Evolutionary conservation across 2,329 filamentous ascomycete genomes (phyloP).

Genomic region (Cercospora sojina): DNA sequence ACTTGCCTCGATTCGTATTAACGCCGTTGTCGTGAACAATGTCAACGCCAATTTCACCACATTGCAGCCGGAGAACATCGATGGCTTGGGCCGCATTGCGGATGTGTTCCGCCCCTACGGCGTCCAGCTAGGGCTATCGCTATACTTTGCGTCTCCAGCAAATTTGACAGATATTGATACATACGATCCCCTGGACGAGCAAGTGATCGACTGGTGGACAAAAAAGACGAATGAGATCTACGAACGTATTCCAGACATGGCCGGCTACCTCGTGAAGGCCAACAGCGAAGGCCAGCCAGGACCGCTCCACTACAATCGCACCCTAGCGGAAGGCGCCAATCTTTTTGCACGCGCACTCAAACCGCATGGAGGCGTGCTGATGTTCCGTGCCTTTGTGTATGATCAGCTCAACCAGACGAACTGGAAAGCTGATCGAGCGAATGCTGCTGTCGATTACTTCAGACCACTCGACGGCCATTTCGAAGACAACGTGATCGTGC

Average conservation of each 20-base stretch:
- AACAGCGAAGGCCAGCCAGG: slow-evolving; percentile 72
- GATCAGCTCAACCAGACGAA: slow-evolving; percentile 58
- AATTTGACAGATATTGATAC: slow-evolving; percentile 57
- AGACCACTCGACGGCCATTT: slow-evolving; percentile 63
- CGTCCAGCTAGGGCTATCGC: slow-evolving; percentile 62
- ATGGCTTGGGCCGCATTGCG: slow-evolving; percentile 62
- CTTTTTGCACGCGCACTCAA: slow-evolving; percentile 62
- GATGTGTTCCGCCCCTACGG: slow-evolving; percentile 67
- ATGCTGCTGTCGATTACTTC: slow-evolving; percentile 68
- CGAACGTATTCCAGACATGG: slow-evolving; percentile 62
- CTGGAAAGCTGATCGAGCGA: slow-evolving; percentile 68
- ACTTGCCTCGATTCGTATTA: slow-evolving; percentile 64
- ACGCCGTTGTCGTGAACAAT: slow-evolving; percentile 68
- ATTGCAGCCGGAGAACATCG: slow-evolving; percentile 57
- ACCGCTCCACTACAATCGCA: slow-evolving; percentile 67
- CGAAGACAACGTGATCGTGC: slow-evolving; percentile 68
- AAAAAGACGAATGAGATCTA: slow-evolving; percentile 62
- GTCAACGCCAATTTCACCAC: slow-evolving; percentile 66
- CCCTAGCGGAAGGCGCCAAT: slow-evolving; percentile 66
- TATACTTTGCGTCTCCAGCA: slow-evolving; percentile 67
- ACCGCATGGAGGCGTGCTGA: slow-evolving; percentile 61
- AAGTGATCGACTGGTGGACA: slow-evolving; percentile 63
- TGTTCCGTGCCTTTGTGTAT: slow-evolving; percentile 74
- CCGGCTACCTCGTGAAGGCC: slow-evolving; percentile 69
- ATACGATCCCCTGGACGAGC: slow-evolving; percentile 63